Evolutionary conservation across 352 stramenopile species (phyloP).

Genomic region (Phytophthora parvispora): DNA sequence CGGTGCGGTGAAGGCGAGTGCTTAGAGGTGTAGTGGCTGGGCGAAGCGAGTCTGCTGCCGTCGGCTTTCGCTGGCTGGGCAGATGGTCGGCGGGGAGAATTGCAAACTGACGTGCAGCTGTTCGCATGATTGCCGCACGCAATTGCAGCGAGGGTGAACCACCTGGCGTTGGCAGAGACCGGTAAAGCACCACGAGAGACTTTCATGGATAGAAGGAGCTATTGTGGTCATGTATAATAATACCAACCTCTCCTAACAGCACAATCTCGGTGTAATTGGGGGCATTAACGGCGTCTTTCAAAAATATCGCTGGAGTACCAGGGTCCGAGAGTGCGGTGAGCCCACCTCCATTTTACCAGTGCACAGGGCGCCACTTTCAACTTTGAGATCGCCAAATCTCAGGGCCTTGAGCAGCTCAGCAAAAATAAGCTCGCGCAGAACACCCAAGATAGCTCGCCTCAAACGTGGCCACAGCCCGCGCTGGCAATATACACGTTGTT

Average conservation of each 20-base stretch:
- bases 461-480: constrained; percentile 5
- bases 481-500: constrained; percentile 52
- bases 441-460: constrained; percentile 10
- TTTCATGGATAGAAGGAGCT: constrained; percentile 12
- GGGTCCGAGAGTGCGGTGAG: too few relatives aligned
- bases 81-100: constrained; percentile 48
- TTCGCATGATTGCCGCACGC: constrained; percentile 54
- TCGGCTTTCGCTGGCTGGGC: constrained; percentile 36
- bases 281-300: constrained; percentile 15
- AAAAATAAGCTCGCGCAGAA: constrained; percentile 5
- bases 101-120: constrained; percentile 65
- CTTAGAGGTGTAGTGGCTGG: constrained; percentile 12
- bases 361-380: constrained; percentile 4
- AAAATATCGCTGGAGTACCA: constrained; percentile 17
- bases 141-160: constrained; percentile 43
- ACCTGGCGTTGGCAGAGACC: constrained; percentile 40
- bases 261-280: constrained; percentile 9
- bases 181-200: constrained; percentile 1
- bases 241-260: constrained; percentile 11
- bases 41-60: constrained; percentile 30
- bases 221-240: constrained; percentile 40
- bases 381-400: constrained; percentile 10
- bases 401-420: not conserved
- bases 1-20: constrained; percentile 11
- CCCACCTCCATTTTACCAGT: constrained; percentile 19